Base-by-base conservation (phyloP, 345 rosid species). In the Gossypium mustelinum region DNA sequence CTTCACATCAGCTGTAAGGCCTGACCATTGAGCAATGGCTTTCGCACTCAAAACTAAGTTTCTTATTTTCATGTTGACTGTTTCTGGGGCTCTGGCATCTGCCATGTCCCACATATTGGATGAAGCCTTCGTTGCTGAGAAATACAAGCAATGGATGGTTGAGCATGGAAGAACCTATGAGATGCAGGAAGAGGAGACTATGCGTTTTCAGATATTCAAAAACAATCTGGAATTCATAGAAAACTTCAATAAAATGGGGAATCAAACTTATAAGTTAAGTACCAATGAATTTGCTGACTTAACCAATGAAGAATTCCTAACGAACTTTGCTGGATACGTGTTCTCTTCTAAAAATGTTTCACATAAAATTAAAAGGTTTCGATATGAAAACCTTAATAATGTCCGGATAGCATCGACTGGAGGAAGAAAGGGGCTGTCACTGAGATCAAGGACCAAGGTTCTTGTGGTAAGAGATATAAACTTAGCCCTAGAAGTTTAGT, bases 261-360 rank as follows among this genome's bases (percentile, higher is more conserved):
- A 72, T 47, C 63, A 0, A 51, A 73, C 80, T 56, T 86, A 78
- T 68, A 71, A 50, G 61, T 56, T 84, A 41, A 80, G 84, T 22
- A 47, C 81, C 59, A 92, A 92, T 41, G 70, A 75, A 27, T 88
- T 88, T 80, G 80, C 92, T 11, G 89, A 91, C 73, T 75, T 84
- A 11, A 84, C 86, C 1, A 44, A 78, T 1, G 80, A 89, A 45
- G 94, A 89, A 58, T 91, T 89, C 59, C 78, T 65, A 2, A 78
- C 81, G 3, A 48, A 56, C 0, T 51, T 62, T 60, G 79, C 81
- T 2, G 89, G 89, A 29, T 84, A 67, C 75, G 76, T 68, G 25
- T 54, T 51, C 2, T 55, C 75, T 8, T 44, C 76, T 1, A 17
- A 7, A 4, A 17, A 39, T 0, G 17, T 70, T 52, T 59, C 57